Percentiles rank a stretch among this genome's conserved stretches.
phyloP scores from a whole-genome alignment of 495 filamentous ascomycete species.

The Cercophora scortea region DNA sequence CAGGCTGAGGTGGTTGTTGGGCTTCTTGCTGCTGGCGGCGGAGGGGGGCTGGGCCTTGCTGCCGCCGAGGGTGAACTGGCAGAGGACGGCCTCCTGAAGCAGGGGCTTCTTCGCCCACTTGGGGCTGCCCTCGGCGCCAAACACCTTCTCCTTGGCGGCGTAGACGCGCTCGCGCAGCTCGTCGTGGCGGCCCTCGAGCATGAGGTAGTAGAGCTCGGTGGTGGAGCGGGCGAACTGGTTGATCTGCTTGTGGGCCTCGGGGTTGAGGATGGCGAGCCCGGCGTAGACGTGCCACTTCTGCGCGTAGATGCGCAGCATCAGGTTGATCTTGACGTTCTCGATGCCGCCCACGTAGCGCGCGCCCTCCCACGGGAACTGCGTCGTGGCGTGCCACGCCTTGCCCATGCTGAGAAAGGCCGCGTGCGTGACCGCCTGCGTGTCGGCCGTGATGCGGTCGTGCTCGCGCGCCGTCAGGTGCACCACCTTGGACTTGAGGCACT shows the following conservation, averaged over 20 bases:
- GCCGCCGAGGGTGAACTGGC: conserved; percentile 49
- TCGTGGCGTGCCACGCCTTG: conserved; percentile 86
- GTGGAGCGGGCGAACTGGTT: conserved; percentile 86
- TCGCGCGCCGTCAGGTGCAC: conserved; percentile 79
- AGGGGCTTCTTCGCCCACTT: conserved; percentile 56
- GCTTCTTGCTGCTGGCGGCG: conserved; percentile 44
- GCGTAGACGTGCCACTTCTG: conserved; percentile 99
- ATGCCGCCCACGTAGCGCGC: conserved; percentile 90
- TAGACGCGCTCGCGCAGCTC: conserved; percentile 79
- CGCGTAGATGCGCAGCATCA: conserved; percentile 91
- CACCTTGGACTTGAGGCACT: conserved; percentile 71
- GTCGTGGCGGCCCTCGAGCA: conserved; percentile 73
- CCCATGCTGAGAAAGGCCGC: conserved; percentile 97
- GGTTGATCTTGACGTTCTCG: conserved; percentile 98
- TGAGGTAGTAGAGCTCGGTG: conserved; percentile 92
- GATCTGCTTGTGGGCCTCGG: conserved; percentile 84
- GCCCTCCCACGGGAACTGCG: conserved; percentile 93
- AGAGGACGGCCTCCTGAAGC: conserved; percentile 74
- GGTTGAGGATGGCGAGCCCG: conserved; percentile 92
- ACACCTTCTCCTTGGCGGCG: conserved; percentile 72
- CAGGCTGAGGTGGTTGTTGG: conserved; percentile 87
- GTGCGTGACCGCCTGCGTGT: conserved; percentile 96
- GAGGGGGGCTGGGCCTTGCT: conserved; percentile 56
- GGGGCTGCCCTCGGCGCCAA: conserved; percentile 42
- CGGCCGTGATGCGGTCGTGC: conserved; percentile 95